Base-by-base conservation (phyloP, 331 rosid species). In the Rhamnella rubrinervis region DNA sequence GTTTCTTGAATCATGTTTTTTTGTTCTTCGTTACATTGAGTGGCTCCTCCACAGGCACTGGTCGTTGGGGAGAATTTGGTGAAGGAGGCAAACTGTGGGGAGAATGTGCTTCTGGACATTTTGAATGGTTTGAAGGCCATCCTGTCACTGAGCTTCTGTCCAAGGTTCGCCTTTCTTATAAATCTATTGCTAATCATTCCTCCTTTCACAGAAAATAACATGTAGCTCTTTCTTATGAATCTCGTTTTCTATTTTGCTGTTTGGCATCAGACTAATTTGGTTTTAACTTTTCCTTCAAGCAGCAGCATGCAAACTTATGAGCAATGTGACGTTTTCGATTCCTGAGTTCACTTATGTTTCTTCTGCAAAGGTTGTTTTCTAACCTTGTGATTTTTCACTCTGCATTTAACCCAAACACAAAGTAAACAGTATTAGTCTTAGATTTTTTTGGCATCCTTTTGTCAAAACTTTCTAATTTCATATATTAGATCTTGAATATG, bases 61-160 rank as follows among this genome's bases (percentile, higher is more conserved):
- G 77, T 66, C 82, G 81, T 20, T 93, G 98, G 98, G 92, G 92
- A 65, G 97, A 90, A 82, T 93, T 77, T 83, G 98, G 97, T 59
- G 93, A 88, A 83, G 97, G 98, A 38, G 98, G 98, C 63, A 85
- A 89, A 63, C 80, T 93, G 41, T 93, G 98, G 98, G 98, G 96
- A 63, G 97, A 90, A 81, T 93, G 96, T 79, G 86, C 64, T 56
- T 81, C 92, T 59, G 85, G 93, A 75, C 89, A 88, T 72, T 90
- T 86, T 82, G 98, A 90, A 82, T 90, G 98, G 98, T 88, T 90
- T 67, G 96, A 82, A 61, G 97, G 98, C 20, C 67, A 86, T 77
- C 88, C 93, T 71, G 19, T 82, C 15, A 70, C 78, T 63, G 93
- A 86, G 65, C 90, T 93, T 76, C 77, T 93, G 80, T 57, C 80